Base-by-base conservation (phyloP, 768 basidiomycete genomes). In the Macrocybe gigantea region DNA sequence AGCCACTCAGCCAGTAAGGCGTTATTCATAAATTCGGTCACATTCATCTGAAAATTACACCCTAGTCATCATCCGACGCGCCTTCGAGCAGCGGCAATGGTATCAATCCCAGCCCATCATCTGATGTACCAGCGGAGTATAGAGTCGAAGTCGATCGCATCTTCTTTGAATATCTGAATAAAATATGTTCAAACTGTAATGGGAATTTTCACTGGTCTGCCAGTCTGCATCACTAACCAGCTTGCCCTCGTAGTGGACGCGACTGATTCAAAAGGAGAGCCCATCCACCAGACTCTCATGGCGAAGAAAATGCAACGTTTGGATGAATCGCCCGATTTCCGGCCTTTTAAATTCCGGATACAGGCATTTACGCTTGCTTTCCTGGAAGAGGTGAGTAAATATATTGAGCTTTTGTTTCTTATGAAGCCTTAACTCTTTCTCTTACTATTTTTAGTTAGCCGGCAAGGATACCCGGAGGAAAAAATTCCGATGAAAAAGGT, bases 271-370 rank as follows among this genome's bases (percentile, higher is more conserved):
- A 99, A 99, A 65, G 95, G 95, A 44, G 95, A 99, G 64, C 85
- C 89, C 38, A 93, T 99, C 49, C 95, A 99, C 61, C 95, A 99
- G 67, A 92, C 92, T 33, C 75, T 98, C 58, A 99, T 99, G 95
- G 88, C 94, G 1, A 97, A 97, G 75, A 91, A 91, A 75, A 98
- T 99, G 95, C 89, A 93, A 57, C 84, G 92, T 45, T 74, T 98
- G 48, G 94, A 96, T 63, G 95, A 97, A 70, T 93, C 91, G 34
- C 83, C 85, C 38, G 95, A 98, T 66, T 99, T 95, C 68, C 82
- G 95, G 29, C 95, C 95, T 41, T 98, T 99, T 82, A 97, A 97
- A 67, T 99, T 99, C 71, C 83, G 95, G 49, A 99, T 99, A 55
- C 91, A 93, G 61, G 95, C 95, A 1, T 99, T 99, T 67, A 98